Base-by-base conservation (phyloP, 73 alveolate species). In the Paramecium sonneborni region DNA sequence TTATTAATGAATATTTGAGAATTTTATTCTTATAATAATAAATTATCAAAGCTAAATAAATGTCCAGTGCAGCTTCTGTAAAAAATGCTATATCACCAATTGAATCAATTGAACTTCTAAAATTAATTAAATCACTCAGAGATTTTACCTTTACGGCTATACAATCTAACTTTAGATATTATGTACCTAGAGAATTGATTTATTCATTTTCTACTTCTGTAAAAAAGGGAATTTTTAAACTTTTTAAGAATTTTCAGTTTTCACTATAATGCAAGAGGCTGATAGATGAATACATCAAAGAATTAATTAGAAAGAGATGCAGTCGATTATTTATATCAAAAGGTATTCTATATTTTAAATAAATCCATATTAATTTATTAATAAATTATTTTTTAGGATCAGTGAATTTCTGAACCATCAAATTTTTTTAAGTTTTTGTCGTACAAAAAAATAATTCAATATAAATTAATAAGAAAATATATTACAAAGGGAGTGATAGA, bases 61-160 rank as follows among this genome's bases (percentile, higher is more conserved):
- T 95, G 70, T 97, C 99, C 41, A 96, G 99, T 12, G 97, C 98
- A 32, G 99, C 99, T 48, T 97, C 99, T 15, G 99, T 99, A 37
- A 99, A 99, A 28, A 97, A 95, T 68, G 99, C 99, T 15, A 98
- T 97, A 96, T 98, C 95, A 96, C 98, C 87, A 99, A 97, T 94
- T 98, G 99, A 99, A 98, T 93, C 57, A 85, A 85, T 68, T 99
- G 99, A 44, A 88, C 96, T 76, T 8, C 69, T 41, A 48, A 79
- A 79, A 56, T 74, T 79, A 79, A 21, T 35, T 10, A 0, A 15
- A 23, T 23, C n/a, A n/a, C n/a, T n/a, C n/a, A n/a, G n/a, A n/a
- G 98, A 97, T 85, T 94, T 96, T 95, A 95, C 95, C 24, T 97
- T 99, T 1, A 95, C 95, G 98, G 99, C 97, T 44, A 95, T 98